A percentile compares a stretch with the other conserved stretches of the same genome.
phyloP scores from a whole-genome alignment of 805 yeast genomes.

The Metschnikowia lochheadii region DNA sequence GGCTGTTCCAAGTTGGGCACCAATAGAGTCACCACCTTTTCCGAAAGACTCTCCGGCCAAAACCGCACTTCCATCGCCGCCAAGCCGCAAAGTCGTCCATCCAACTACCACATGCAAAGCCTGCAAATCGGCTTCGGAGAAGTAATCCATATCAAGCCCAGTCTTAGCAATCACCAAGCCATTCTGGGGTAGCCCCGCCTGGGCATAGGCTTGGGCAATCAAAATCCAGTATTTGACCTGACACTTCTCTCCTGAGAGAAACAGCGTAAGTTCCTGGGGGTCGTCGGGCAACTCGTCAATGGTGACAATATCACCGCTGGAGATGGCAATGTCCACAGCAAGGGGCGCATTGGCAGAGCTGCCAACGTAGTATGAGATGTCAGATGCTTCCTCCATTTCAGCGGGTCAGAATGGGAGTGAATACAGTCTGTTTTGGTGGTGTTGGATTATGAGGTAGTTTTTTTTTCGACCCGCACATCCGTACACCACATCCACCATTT shows the following conservation, averaged over 20 bases:
- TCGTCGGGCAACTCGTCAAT: conserved; percentile 88
- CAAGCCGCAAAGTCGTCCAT: conserved; percentile 62
- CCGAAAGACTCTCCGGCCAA: conserved; percentile 20
- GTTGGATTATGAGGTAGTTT: background rate
- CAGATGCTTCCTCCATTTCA: conserved; percentile 18
- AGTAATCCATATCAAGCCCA: conserved; percentile 46
- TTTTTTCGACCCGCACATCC: conserved; percentile 4
- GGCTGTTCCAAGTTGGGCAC: conserved; percentile 32
- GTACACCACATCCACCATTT: background rate
- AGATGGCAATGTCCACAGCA: conserved; percentile 63
- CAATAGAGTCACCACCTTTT: background rate
- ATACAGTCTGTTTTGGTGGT: background rate
- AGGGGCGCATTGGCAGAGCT: conserved; percentile 23
- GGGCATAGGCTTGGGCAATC: conserved; percentile 76
- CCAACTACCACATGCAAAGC: conserved; percentile 59
- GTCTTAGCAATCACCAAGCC: conserved; percentile 60
- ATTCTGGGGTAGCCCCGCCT: conserved; percentile 52
- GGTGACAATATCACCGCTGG: conserved; percentile 77
- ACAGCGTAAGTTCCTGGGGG: conserved; percentile 72
- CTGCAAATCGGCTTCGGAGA: conserved; percentile 40
- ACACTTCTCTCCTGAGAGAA: conserved; percentile 78
- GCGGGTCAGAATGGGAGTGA: background rate
- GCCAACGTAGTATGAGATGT: conserved; percentile 33
- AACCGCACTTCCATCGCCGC: conserved; percentile 23
- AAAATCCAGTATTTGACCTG: conserved; percentile 77